phyloP scores from a whole-genome alignment of 1,284 basidiomycete genomes.

The Puccinia novopanici region DNA sequence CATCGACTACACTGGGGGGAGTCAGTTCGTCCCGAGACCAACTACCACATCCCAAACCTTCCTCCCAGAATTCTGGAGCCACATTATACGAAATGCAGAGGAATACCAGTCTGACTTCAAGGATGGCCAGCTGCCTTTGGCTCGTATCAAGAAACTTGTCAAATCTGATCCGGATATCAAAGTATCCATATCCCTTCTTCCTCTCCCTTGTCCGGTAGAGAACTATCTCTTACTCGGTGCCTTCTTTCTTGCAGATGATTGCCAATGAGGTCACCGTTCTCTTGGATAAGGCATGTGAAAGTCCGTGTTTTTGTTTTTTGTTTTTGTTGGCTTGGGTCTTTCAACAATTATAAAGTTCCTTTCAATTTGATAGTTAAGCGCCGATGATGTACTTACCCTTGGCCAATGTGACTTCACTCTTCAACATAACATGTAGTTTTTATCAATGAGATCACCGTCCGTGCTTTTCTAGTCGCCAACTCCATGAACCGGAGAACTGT shows the following conservation, averaged over 20 bases:
- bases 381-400: not conserved
- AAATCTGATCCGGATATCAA: conserved; percentile 47
- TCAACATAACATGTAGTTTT: conserved; percentile 54
- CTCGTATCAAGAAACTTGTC: conserved; percentile 39
- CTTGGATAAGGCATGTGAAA: conserved; percentile 59
- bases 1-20: no score
- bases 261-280: conserved; percentile 59
- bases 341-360: no score
- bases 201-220: not conserved
- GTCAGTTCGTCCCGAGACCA: conserved; percentile 35
- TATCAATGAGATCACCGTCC: conserved; percentile 58
- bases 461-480: conserved; percentile 58
- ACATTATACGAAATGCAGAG: conserved; percentile 27
- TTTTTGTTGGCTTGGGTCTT: no score
- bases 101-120: conserved; percentile 40
- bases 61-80: conserved; percentile 38
- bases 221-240: not conserved
- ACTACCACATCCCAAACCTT: conserved; percentile 35
- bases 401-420: not conserved
- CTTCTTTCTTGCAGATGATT: conserved; percentile 52
- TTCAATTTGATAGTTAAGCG: not conserved
- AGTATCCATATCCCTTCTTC: not conserved
- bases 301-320: conserved; percentile 41
- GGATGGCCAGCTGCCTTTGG: conserved; percentile 37
- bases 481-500: conserved; percentile 58